A percentile compares a stretch with the other conserved stretches of the same genome.
Evolutionary conservation across 257 asterid genomes (phyloP).

Genomic region (Solanum peruvianum): DNA sequence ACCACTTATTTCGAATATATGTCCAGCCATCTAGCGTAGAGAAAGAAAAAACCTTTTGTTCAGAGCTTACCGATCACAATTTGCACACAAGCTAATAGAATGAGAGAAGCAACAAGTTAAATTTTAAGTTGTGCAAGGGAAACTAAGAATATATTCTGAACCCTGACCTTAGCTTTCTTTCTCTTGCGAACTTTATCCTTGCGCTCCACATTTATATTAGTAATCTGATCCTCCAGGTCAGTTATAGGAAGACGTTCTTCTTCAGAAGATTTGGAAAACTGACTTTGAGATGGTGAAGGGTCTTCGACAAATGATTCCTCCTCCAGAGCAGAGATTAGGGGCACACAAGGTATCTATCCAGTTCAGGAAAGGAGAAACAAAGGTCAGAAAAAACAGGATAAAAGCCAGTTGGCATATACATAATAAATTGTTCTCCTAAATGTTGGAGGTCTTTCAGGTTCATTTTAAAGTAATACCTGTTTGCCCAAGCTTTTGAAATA

Average conservation of each 20-base stretch:
- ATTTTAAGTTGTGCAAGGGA: background rate
- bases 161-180: slow-evolving; percentile 22
- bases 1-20: background rate
- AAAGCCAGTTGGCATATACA: too few species aligned
- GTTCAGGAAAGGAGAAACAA: too few species aligned
- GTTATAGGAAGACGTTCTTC: slow-evolving; percentile 62
- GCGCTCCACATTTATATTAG: slow-evolving; percentile 7
- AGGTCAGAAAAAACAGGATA: too few species aligned
- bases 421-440: background rate
- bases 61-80: background rate
- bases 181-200: slow-evolving; percentile 22
- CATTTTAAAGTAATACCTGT: background rate
- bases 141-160: background rate
- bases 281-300: slow-evolving; percentile 60
- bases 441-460: background rate
- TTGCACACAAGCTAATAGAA: background rate
- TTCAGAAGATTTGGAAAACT: slow-evolving; percentile 62
- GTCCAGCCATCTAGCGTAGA: background rate
- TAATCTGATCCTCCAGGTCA: slow-evolving; percentile 33
- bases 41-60: background rate
- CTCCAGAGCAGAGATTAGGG: slow-evolving; percentile 56
- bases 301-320: slow-evolving; percentile 66
- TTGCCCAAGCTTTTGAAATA: background rate
- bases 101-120: background rate
- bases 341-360: slow-evolving; percentile 50